phyloP scores from a whole-genome alignment of 371 early-diverging fungal genomes.

The Conidiobolus coronatus region DNA sequence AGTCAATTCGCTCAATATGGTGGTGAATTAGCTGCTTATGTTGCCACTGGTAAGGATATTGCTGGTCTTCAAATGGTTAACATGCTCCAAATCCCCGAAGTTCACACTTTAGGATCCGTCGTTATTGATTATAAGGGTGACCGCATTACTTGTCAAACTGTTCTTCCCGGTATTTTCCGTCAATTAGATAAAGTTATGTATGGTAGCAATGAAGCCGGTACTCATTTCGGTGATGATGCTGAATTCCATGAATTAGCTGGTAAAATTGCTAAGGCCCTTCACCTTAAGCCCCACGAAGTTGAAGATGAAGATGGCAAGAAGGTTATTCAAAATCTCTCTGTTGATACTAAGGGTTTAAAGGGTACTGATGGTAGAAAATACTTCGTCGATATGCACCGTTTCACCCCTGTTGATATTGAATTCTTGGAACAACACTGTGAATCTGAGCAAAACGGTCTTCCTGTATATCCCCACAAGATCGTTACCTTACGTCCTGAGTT shows the following conservation, averaged over 20 bases:
- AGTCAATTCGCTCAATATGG: slow-evolving; percentile 63
- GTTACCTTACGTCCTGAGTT: slow-evolving; percentile 72
- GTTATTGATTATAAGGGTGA: slow-evolving; percentile 79
- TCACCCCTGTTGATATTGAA: slow-evolving; percentile 72
- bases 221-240: slow-evolving; percentile 32
- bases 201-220: slow-evolving; percentile 72
- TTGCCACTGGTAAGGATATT: slow-evolving; percentile 80
- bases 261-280: slow-evolving; percentile 53
- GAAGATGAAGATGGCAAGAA: slow-evolving; percentile 35
- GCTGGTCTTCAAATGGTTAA: slow-evolving; percentile 64
- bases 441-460: slow-evolving; percentile 15
- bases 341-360: slow-evolving; percentile 77
- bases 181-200: slow-evolving; percentile 67
- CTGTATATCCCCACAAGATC: slow-evolving; percentile 77
- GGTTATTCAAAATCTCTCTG: slow-evolving; percentile 43
- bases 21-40: slow-evolving; percentile 80
- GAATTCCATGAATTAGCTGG: slow-evolving; percentile 52
- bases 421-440: slow-evolving; percentile 54
- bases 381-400: slow-evolving; percentile 72
- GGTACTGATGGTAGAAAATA: slow-evolving; percentile 83
- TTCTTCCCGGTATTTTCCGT: slow-evolving; percentile 70
- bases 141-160: slow-evolving; percentile 76
- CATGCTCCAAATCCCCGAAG: slow-evolving; percentile 42
- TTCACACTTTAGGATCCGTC: slow-evolving; percentile 69
- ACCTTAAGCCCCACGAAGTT: slow-evolving; percentile 51